phyloP scores from a whole-genome alignment of 352 stramenopile species.

The Pythium brachiatum region DNA sequence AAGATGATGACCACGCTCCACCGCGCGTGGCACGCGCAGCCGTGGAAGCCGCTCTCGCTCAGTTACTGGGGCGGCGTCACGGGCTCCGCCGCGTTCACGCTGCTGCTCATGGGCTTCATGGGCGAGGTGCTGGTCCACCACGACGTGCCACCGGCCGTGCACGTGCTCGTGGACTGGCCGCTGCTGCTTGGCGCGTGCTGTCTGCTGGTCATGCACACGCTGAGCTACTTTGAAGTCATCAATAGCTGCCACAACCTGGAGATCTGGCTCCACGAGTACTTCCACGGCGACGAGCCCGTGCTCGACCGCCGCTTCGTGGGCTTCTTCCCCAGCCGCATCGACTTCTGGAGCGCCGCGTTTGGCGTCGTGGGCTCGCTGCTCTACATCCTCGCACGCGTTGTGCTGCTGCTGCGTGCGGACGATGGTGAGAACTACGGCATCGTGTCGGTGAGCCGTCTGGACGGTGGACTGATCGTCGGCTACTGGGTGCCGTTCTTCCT shows the following conservation, averaged over 20 bases:
- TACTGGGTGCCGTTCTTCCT: slow-evolving; percentile 85
- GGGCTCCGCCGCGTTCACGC: slow-evolving; percentile 51
- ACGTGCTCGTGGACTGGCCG: slow-evolving; percentile 49
- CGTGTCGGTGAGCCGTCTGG: slow-evolving; percentile 59
- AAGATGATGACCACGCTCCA: slow-evolving; percentile 90
- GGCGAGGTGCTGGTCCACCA: slow-evolving; percentile 52
- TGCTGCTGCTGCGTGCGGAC: slow-evolving; percentile 53
- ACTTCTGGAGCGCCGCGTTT: slow-evolving; percentile 74
- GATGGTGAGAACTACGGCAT: slow-evolving; percentile 66
- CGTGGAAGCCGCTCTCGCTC: slow-evolving; percentile 70
- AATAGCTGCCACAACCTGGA: slow-evolving; percentile 88
- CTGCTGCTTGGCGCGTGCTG: slow-evolving; percentile 56
- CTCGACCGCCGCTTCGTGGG: slow-evolving; percentile 65
- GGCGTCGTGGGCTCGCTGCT: slow-evolving; percentile 60
- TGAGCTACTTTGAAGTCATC: slow-evolving; percentile 86
- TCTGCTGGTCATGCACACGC: slow-evolving; percentile 50
- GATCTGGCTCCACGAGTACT: slow-evolving; percentile 85
- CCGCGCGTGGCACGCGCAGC: slow-evolving; percentile 61
- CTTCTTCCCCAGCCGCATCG: slow-evolving; percentile 80
- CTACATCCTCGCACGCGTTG: slow-evolving; percentile 57
- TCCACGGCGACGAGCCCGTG: slow-evolving; percentile 69
- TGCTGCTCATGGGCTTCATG: slow-evolving; percentile 58
- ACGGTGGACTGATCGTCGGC: slow-evolving; percentile 63
- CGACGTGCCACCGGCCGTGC: slow-evolving; percentile 13
- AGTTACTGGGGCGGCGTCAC: slow-evolving; percentile 69